phyloP scores from a whole-genome alignment of 2,329 filamentous ascomycete species.

The Gremmenia infestans region DNA sequence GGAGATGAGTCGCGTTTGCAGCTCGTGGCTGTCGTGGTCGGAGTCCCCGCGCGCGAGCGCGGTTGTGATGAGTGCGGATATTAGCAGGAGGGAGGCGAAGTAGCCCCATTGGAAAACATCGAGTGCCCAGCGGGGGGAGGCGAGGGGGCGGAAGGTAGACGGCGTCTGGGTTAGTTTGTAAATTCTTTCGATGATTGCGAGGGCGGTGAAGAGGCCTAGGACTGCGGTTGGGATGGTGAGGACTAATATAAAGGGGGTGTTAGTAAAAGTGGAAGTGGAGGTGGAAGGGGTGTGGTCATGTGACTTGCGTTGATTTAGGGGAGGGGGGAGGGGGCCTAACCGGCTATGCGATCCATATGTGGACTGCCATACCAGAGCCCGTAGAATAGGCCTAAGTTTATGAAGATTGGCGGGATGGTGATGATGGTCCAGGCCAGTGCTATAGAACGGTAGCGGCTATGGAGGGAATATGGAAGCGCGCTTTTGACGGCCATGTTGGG shows the following conservation, averaged over 20 bases:
- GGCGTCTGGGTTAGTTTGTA: conserved; percentile 16
- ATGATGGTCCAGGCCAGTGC: conserved; percentile 23
- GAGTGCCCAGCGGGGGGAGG: conserved; percentile 10
- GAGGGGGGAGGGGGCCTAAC: conserved; percentile 4
- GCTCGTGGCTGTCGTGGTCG: conserved; percentile 16
- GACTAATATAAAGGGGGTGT: conserved; percentile 10
- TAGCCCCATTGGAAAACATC: conserved; percentile 25
- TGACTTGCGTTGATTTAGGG: too few relatives aligned
- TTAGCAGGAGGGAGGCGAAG: conserved; percentile 18
- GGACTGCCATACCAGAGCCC: conserved; percentile 21
- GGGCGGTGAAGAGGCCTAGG: conserved; percentile 19
- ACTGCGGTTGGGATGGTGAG: conserved; percentile 21
- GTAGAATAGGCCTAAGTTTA: conserved; percentile 22
- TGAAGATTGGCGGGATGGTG: conserved; percentile 19
- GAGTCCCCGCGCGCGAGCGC: conserved; percentile 16
- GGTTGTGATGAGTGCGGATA: conserved; percentile 17
- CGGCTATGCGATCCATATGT: conserved; percentile 17
- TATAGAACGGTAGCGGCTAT: conserved; percentile 18
- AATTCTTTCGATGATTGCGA: conserved; percentile 17
- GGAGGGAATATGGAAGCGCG: conserved; percentile 19
- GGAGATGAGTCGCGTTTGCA: conserved; percentile 14
- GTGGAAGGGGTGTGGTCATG: neutral
- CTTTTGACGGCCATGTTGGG: conserved; percentile 11
- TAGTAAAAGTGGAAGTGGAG: too few relatives aligned
- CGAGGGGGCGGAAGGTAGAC: conserved; percentile 13